phyloP scores from a whole-genome alignment of 2,329 filamentous ascomycete species.

The Microcyclosporella mali region DNA sequence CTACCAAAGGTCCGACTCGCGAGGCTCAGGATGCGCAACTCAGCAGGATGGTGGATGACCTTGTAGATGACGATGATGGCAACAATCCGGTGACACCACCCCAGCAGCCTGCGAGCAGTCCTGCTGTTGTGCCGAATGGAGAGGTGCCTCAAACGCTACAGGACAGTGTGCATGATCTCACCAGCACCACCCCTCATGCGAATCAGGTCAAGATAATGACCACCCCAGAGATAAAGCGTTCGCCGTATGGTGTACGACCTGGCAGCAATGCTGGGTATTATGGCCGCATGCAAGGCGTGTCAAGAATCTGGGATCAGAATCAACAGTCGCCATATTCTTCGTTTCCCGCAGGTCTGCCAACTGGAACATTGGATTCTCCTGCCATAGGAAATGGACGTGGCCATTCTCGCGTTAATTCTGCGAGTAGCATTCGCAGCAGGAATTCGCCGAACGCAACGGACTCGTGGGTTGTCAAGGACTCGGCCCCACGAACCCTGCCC shows the following conservation, averaged over 20 bases:
- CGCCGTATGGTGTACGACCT: no score
- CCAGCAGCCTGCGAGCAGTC: conserved; percentile 30
- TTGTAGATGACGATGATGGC: conserved; percentile 45
- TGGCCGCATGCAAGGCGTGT: conserved; percentile 26
- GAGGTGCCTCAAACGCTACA: conserved; percentile 29
- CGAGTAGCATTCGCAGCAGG: conserved; percentile 36
- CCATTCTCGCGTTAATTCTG: conserved; percentile 41
- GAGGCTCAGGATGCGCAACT: conserved; percentile 48
- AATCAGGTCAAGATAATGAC: no score
- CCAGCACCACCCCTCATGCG: no score
- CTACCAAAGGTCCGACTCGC: conserved; percentile 14
- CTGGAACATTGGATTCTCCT: conserved; percentile 25
- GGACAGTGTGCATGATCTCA: conserved; percentile 32
- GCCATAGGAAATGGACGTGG: conserved; percentile 16
- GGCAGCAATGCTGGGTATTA: conserved; percentile 2
- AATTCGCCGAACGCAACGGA: conserved; percentile 24
- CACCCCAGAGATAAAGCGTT: no score
- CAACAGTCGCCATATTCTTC: conserved; percentile 19
- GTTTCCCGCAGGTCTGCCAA: conserved; percentile 31
- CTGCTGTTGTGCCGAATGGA: conserved; percentile 32
- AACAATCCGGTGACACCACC: conserved; percentile 43
- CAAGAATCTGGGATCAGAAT: conserved; percentile 25
- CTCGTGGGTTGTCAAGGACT: conserved; percentile 22
- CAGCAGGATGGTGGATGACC: conserved; percentile 53
- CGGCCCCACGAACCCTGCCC: conserved; percentile 16